phyloP scores from a whole-genome alignment of 768 basidiomycete species.

The Mycena floridula region DNA sequence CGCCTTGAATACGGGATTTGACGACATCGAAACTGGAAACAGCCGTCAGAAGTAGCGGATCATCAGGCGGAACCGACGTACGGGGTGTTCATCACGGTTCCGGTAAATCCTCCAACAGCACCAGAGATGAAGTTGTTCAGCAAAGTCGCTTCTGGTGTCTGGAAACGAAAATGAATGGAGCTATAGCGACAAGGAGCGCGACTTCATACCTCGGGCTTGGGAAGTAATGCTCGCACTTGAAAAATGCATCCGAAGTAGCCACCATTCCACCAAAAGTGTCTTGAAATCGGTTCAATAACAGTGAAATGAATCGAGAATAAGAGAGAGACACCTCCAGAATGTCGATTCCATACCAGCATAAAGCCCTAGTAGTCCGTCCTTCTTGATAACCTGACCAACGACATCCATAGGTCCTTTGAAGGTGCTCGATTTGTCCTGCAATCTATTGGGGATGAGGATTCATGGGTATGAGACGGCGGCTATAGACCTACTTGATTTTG shows the following conservation, averaged over 20 bases:
- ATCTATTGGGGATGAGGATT: slow-evolving; percentile 29
- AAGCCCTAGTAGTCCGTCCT: slow-evolving; percentile 77
- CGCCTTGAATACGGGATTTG: slow-evolving; percentile 91
- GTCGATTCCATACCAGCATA: slow-evolving; percentile 97
- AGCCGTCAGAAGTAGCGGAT: slow-evolving; percentile 5
- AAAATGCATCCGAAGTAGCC: slow-evolving; percentile 94
- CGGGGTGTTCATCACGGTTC: slow-evolving; percentile 92
- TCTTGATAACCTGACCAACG: slow-evolving; percentile 68
- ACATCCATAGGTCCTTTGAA: slow-evolving; percentile 93
- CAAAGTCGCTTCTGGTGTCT: slow-evolving; percentile 66
- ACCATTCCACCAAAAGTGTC: slow-evolving; percentile 89
- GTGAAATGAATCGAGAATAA: not conserved
- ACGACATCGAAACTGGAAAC: slow-evolving; percentile 59
- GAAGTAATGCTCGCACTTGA: slow-evolving; percentile 73
- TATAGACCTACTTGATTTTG: slow-evolving; percentile 62
- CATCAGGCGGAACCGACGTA: slow-evolving; percentile 24
- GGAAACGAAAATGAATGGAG: not conserved
- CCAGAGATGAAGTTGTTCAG: slow-evolving; percentile 94
- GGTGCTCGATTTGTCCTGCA: slow-evolving; percentile 90
- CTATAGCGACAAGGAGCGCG: slow-evolving; percentile 10
- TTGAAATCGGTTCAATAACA: slow-evolving; percentile 18
- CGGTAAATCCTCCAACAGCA: slow-evolving; percentile 81
- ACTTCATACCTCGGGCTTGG: slow-evolving; percentile 86
- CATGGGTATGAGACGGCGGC: not conserved
- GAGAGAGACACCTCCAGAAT: slow-evolving; percentile 77